These are phyloP conservation scores for Crassisporium funariophilum DNA, from an alignment of 768 basidiomycete genomes.

Conservation along the genomic window DNA sequence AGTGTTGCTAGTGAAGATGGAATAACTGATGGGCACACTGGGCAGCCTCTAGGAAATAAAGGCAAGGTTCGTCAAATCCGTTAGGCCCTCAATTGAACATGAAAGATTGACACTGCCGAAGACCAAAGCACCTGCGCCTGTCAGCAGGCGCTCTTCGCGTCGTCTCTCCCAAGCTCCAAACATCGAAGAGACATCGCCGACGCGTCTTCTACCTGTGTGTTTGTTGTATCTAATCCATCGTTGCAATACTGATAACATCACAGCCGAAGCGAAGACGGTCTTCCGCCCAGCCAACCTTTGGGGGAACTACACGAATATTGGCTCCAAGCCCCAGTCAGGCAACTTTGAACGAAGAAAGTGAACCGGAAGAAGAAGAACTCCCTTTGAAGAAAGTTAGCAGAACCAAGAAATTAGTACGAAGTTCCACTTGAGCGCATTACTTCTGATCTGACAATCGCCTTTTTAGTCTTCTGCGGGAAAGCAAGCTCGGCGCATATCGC, in stretches of 20 bases:
- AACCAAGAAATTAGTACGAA: slow-evolving; percentile 58
- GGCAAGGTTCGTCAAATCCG: slow-evolving; percentile 40
- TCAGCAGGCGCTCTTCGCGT: slow-evolving; percentile 48
- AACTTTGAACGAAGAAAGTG: slow-evolving; percentile 69
- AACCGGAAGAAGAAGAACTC: slow-evolving; percentile 67
- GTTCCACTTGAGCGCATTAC: neutral
- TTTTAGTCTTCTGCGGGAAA: slow-evolving; percentile 48
- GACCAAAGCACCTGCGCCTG: slow-evolving; percentile 12
- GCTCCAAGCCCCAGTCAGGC: slow-evolving; percentile 41
- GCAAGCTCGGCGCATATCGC: slow-evolving; percentile 59
- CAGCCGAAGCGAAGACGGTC: slow-evolving; percentile 82
- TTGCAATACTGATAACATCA: slow-evolving; percentile 10
- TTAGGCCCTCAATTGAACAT: slow-evolving; percentile 9
- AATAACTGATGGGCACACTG: slow-evolving; percentile 82
- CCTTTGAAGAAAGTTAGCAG: slow-evolving; percentile 62
- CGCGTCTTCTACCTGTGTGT: slow-evolving; percentile 60
- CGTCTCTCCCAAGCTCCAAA: slow-evolving; percentile 63
- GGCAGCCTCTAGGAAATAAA: slow-evolving; percentile 57
- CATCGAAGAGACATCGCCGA: slow-evolving; percentile 41
- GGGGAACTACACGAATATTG: slow-evolving; percentile 46
- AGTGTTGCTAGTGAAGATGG: slow-evolving; percentile 81
- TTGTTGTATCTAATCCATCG: slow-evolving; percentile 11
- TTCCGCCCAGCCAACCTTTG: slow-evolving; percentile 73
- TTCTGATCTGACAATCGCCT: slow-evolving; percentile 6
- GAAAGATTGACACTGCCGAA: slow-evolving; percentile 1